Conservation (phyloP, 257 asterid genomes). For the Scutellaria minor region DNA sequence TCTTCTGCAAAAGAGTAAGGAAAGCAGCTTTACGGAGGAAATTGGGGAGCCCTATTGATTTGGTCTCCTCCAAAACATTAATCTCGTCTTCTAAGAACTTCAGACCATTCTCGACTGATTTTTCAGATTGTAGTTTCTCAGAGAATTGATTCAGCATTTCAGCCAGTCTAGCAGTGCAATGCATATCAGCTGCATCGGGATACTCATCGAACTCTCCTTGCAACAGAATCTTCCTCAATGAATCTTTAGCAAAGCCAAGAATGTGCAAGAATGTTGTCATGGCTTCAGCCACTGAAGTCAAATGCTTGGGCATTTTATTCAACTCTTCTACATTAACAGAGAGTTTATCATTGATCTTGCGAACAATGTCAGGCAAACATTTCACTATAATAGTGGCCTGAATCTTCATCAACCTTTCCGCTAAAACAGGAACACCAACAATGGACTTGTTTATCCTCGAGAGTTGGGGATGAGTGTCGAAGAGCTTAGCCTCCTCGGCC, state of each 20-base stretch:
- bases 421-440: constrained; percentile 40
- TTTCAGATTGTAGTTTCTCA: neutral
- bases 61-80: constrained; percentile 37
- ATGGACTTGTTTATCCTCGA: constrained; percentile 14
- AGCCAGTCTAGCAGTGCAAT: constrained; percentile 36
- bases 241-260: constrained; percentile 40
- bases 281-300: constrained; percentile 34
- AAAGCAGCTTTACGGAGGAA: constrained; percentile 39
- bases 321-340: constrained; percentile 35
- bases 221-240: constrained; percentile 44
- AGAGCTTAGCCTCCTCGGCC: constrained; percentile 3
- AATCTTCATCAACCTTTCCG: constrained; percentile 37
- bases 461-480: neutral
- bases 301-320: constrained; percentile 39
- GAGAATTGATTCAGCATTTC: constrained; percentile 37
- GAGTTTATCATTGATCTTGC: constrained; percentile 45
- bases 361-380: constrained; percentile 44
- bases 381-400: constrained; percentile 44
- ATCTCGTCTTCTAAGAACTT: constrained; percentile 40
- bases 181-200: constrained; percentile 40
- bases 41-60: constrained; percentile 38
- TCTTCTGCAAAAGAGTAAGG: constrained; percentile 30
- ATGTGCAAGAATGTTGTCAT: constrained; percentile 40
- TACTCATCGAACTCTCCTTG: constrained; percentile 54
- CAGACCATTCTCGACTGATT: neutral